These are phyloP conservation scores for Pulveroboletus sp. DNA, from an alignment of 768 basidiomycete genomes.

Conservation along the genomic window DNA sequence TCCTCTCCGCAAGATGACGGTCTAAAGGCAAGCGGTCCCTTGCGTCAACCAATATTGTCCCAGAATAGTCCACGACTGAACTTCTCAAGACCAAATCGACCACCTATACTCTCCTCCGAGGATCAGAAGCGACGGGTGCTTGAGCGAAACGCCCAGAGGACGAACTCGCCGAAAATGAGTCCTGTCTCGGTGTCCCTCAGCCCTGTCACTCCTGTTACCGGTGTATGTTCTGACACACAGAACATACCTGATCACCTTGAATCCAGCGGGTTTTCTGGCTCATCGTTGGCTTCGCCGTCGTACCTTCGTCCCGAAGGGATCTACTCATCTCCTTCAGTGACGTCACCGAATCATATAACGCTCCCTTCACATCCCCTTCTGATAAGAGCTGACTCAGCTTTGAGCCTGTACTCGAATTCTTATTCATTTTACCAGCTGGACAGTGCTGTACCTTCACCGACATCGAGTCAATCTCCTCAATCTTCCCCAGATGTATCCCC, in stretches of 20 bases:
- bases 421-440: conserved; percentile 67
- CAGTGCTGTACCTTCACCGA: conserved; percentile 41
- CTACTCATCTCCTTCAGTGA: conserved; percentile 13
- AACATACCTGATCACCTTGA: neutral
- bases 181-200: conserved; percentile 3
- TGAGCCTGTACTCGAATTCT: conserved; percentile 48
- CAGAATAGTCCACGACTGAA: conserved; percentile 39
- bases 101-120: conserved; percentile 36
- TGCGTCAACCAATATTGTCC: conserved; percentile 40
- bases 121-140: conserved; percentile 43
- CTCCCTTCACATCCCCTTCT: conserved; percentile 35
- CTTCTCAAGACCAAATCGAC: conserved; percentile 61
- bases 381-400: conserved; percentile 34
- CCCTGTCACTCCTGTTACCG: conserved; percentile 22
- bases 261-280: neutral
- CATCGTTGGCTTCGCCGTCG: neutral
- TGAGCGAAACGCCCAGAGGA: conserved; percentile 52
- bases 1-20: conserved; percentile 38
- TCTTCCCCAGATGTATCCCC: conserved; percentile 15
- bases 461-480: conserved; percentile 17
- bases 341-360: conserved; percentile 3
- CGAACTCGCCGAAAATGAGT: conserved; percentile 28
- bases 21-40: conserved; percentile 18
- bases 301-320: conserved; percentile 18
- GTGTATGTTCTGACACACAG: conserved; percentile 8